A percentile compares a stretch with the other conserved stretches of the same genome.
Evolutionary conservation across 345 rosid species (phyloP).

Genomic region (Psidium guajava): DNA sequence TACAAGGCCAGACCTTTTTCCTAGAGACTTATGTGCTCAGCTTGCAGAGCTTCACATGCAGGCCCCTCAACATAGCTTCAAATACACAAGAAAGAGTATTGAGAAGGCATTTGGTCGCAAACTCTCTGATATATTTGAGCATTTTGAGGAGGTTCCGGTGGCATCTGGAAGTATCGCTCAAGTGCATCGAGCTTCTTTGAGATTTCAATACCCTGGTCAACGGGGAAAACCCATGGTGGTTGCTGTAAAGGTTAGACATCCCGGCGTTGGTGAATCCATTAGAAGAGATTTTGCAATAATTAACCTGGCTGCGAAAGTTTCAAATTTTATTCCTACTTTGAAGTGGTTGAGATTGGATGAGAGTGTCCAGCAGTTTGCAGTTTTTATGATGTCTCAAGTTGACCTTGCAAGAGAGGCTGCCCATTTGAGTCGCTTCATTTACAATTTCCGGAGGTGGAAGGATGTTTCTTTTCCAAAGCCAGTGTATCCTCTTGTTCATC

Average conservation of each 20-base stretch:
- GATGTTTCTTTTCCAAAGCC: slow-evolving; percentile 99
- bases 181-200: slow-evolving; percentile 82
- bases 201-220: slow-evolving; percentile 69
- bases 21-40: slow-evolving; percentile 75
- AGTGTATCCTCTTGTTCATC: slow-evolving; percentile 89
- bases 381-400: slow-evolving; percentile 97
- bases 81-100: slow-evolving; percentile 63
- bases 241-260: slow-evolving; percentile 99
- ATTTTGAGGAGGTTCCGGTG: slow-evolving; percentile 80
- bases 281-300: slow-evolving; percentile 79
- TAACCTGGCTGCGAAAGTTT: slow-evolving; percentile 58
- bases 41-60: slow-evolving; percentile 84
- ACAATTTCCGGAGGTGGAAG: slow-evolving; percentile 84
- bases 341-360: slow-evolving; percentile 96
- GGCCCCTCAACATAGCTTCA: slow-evolving; percentile 91
- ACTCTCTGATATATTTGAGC: slow-evolving; percentile 76
- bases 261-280: slow-evolving; percentile 88
- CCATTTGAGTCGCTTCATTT: slow-evolving; percentile 82
- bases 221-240: slow-evolving; percentile 56
- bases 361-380: slow-evolving; percentile 89
- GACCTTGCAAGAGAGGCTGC: slow-evolving; percentile 99
- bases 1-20: slow-evolving; percentile 88
- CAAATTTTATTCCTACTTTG: slow-evolving; percentile 60
- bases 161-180: slow-evolving; percentile 99
- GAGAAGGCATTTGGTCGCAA: slow-evolving; percentile 90